Conservation (phyloP, 106 monocot genomes). For the Chionographis japonica region DNA sequence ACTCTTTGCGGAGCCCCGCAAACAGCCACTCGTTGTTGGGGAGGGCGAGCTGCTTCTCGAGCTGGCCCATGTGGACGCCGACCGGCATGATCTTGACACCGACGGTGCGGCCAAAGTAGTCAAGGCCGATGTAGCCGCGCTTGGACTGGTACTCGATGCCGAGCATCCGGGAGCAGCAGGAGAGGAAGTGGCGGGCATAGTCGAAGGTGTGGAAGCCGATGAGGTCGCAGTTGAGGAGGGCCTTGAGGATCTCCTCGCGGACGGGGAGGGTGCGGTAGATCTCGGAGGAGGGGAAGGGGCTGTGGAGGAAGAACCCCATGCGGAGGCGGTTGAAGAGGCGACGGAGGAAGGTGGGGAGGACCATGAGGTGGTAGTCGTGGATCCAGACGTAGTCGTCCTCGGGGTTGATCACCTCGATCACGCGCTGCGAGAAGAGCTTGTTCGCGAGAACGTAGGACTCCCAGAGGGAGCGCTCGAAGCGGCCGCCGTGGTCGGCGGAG, state of each 20-base stretch:
- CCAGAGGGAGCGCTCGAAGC: constrained; percentile 48
- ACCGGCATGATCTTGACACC: constrained; percentile 41
- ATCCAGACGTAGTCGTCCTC: constrained; percentile 85
- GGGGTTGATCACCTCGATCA: constrained; percentile 66
- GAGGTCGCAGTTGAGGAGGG: constrained; percentile 72
- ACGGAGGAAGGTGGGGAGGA: constrained; percentile 70
- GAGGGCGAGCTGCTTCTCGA: constrained; percentile 13
- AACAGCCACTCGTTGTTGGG: background rate
- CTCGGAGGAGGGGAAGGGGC: constrained; percentile 81
- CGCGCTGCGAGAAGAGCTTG: constrained; percentile 62
- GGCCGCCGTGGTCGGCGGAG: constrained; percentile 30
- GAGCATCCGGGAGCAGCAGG: constrained; percentile 73
- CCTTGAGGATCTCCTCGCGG: constrained; percentile 63
- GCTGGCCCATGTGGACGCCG: constrained; percentile 33
- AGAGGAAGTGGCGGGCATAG: constrained; percentile 84
- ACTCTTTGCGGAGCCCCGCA: constrained; percentile 14
- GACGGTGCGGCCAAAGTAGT: constrained; percentile 49
- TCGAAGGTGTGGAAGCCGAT: constrained; percentile 93
- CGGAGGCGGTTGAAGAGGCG: constrained; percentile 44
- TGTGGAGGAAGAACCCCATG: constrained; percentile 84
- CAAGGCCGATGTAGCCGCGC: constrained; percentile 72
- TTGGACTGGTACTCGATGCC: constrained; percentile 73
- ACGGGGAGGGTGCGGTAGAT: constrained; percentile 76
- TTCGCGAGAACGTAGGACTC: constrained; percentile 63
- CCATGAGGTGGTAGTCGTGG: constrained; percentile 92